These are phyloP conservation scores for Pseudogymnoascus sp. DNA, from an alignment of 2,329 filamentous ascomycete genomes.

Conservation along the genomic window DNA sequence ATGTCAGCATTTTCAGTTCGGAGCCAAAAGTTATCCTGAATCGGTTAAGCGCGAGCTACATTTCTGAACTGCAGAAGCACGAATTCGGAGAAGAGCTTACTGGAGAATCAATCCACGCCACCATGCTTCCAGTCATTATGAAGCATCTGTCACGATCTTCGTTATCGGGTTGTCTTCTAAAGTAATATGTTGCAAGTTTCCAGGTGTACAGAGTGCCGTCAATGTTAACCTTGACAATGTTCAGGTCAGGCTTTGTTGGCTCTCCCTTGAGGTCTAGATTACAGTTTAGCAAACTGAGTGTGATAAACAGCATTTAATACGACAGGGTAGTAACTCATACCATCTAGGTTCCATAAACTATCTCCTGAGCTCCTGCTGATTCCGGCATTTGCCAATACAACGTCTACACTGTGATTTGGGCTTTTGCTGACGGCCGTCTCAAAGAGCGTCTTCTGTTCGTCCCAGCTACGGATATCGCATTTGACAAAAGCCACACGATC, in stretches of 20 bases:
- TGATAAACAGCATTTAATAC: neutral
- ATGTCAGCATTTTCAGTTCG: neutral
- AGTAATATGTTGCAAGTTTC: conserved; percentile 39
- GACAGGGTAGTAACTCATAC: conserved; percentile 16
- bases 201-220: conserved; percentile 36
- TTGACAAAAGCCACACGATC: conserved; percentile 27
- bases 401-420: conserved; percentile 33
- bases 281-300: neutral
- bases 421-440: conserved; percentile 31
- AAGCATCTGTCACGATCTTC: conserved; percentile 37
- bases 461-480: conserved; percentile 36
- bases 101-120: conserved; percentile 38
- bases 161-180: conserved; percentile 30
- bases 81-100: conserved; percentile 23
- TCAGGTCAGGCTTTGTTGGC: conserved; percentile 33
- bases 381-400: conserved; percentile 41
- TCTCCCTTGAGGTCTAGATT: neutral
- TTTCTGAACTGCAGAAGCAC: neutral
- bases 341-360: conserved; percentile 32
- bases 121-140: conserved; percentile 40
- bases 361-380: conserved; percentile 29
- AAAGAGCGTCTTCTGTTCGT: conserved; percentile 35
- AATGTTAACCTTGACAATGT: conserved; percentile 34
- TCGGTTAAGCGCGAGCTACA: neutral
- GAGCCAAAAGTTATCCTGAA: neutral